Base-by-base conservation (phyloP, 106 monocot species). In the Dendrobium officinale region DNA sequence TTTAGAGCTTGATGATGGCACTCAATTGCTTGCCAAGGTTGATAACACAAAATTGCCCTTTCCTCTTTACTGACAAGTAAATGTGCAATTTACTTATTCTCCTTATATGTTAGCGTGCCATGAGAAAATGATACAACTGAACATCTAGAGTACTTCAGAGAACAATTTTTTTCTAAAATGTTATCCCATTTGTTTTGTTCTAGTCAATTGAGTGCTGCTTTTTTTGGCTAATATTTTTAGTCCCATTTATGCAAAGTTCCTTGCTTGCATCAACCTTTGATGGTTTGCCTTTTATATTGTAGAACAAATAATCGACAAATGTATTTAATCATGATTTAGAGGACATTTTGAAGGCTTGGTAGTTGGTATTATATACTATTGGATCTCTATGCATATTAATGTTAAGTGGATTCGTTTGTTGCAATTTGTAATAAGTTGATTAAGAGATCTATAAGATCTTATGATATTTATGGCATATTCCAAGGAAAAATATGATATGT, bases 1-100 rank as follows among this genome's bases (percentile, higher is more conserved):
- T 47, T 86, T 98, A 19, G 91, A 92, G 42, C 95, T 95, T 42
- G 98, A 95, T 1, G 82, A 95, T 80, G 95, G 98, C 26, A 75
- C 79, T 31, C 43, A 56, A 37, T 73, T 95, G 72, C 79, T 78
- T 27, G 89, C 92, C 16, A 91, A 95, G 91, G 98, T 95, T 81
- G 55, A 82, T 55, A 47, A 7, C 13, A 33, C 44, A 40, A 45
- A 45, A 44, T 9, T 51, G 16, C 13, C 15, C 13, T 51, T 13
- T 13, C 51, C 51, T 15, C 51, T 51, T 48, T 48, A 48, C 48
- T 48, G 7, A 10, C 11, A 48, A 7, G 7, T 11, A 48, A 48
- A 48, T 48, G 9, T 48, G 7, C 48, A 48, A 10, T 7, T 48
- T 48, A 48, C 9, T 11, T 1, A 48, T 10, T 48, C 48, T 48